These are phyloP conservation scores for Gracilaria vermiculophylla DNA, from an alignment of 23 red algal genomes.

Conservation along the genomic window DNA sequence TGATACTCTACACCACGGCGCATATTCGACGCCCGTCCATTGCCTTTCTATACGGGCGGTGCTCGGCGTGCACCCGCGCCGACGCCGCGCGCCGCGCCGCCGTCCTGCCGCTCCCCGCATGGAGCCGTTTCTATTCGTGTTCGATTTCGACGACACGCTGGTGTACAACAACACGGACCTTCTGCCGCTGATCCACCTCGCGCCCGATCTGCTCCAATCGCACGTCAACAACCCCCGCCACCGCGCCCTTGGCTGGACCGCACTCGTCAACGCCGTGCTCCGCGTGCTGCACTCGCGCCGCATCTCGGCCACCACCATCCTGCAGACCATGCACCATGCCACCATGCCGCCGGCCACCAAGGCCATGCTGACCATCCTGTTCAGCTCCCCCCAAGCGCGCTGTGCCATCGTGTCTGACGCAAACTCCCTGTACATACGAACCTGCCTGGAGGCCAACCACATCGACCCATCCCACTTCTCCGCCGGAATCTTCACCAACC, in stretches of 20 bases:
- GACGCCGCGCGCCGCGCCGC: too few relatives aligned
- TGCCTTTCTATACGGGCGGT: too few relatives aligned
- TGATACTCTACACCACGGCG: too few relatives aligned
- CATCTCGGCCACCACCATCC: background rate
- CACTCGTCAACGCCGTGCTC: background rate
- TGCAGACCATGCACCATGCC: background rate
- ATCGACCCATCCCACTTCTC: background rate
- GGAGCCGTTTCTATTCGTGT: background rate
- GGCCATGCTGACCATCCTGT: background rate
- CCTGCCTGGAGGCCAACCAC: background rate
- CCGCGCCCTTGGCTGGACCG: background rate
- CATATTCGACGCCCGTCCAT: too few relatives aligned
- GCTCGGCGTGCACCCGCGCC: too few relatives aligned
- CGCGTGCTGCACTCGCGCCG: background rate
- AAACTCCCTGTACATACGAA: background rate
- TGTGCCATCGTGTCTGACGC: background rate
- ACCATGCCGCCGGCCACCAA: background rate
- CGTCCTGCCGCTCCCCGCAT: too few relatives aligned
- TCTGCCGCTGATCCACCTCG: background rate
- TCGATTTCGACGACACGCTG: constrained; percentile 10
- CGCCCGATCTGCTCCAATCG: background rate
- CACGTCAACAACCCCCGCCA: background rate
- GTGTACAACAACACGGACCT: background rate
- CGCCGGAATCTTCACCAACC: background rate
- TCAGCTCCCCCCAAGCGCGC: background rate